Evolutionary conservation across 371 early-diverging fungal genomes (phyloP).

Genomic region (Batkoa obscura): DNA sequence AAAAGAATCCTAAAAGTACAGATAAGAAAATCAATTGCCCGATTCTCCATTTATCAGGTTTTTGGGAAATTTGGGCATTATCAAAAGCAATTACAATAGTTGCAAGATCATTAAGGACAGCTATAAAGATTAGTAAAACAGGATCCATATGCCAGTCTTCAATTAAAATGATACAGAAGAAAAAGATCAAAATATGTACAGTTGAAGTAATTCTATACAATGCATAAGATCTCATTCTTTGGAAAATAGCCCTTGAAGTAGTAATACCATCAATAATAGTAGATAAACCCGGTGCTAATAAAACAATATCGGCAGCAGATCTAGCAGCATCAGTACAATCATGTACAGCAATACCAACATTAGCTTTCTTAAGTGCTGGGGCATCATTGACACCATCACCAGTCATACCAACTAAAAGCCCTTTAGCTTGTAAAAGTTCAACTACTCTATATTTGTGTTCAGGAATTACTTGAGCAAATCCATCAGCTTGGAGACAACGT

Average conservation of each 20-base stretch:
- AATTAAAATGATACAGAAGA: conserved; percentile 52
- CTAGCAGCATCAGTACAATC: conserved; percentile 83
- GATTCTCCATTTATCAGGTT: conserved; percentile 73
- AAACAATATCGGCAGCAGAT: conserved; percentile 76
- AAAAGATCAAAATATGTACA: conserved; percentile 72
- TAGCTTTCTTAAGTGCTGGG: conserved; percentile 66
- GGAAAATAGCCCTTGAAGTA: conserved; percentile 69
- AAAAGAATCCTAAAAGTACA: conserved; percentile 34
- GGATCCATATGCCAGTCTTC: conserved; percentile 48
- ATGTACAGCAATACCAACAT: conserved; percentile 54
- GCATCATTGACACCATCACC: conserved; percentile 87
- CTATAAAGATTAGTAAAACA: conserved; percentile 50
- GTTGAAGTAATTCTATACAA: conserved; percentile 77
- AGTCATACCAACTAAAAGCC: conserved; percentile 69
- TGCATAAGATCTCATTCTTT: conserved; percentile 76
- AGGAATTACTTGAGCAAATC: conserved; percentile 92
- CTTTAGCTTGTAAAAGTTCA: conserved; percentile 48
- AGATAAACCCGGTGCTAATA: conserved; percentile 60
- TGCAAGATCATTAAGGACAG: conserved; percentile 63
- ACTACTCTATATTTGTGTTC: conserved; percentile 93
- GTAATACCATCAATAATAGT: conserved; percentile 70
- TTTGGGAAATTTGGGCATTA: conserved; percentile 53
- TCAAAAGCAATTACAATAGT: conserved; percentile 71
- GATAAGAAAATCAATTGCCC: conserved; percentile 66
- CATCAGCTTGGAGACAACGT: conserved; percentile 66